Conservation (phyloP, 495 filamentous ascomycete species). For the Immersiella caudata region DNA sequence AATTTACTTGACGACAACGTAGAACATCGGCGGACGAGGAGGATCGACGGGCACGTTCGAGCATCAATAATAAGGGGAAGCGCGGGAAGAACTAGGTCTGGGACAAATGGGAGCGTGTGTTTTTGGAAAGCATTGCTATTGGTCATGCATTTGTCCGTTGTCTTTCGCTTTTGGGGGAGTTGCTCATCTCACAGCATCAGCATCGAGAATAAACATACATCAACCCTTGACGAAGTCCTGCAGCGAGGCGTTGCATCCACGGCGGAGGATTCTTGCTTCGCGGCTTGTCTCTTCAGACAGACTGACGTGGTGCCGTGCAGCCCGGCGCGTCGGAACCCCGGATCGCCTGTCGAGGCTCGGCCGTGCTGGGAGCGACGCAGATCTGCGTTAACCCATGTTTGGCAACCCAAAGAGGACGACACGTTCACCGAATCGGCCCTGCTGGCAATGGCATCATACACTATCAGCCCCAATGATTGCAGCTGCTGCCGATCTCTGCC, state of each 20-base stretch:
- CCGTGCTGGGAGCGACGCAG: neutral
- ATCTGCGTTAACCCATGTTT: neutral
- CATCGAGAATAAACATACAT: no score
- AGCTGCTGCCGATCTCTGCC: constrained; percentile 17
- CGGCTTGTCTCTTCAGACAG: no score
- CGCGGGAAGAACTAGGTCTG: neutral
- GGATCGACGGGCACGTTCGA: constrained; percentile 19
- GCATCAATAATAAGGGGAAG: neutral
- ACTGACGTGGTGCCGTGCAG: neutral
- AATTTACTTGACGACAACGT: constrained; percentile 2
- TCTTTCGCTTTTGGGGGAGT: no score
- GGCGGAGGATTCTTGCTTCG: no score
- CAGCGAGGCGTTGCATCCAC: no score
- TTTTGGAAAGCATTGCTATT: no score
- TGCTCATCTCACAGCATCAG: no score
- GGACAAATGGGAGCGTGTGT: neutral
- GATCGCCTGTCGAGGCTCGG: neutral
- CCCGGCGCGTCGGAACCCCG: neutral
- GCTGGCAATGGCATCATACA: constrained; percentile 10
- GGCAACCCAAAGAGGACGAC: neutral
- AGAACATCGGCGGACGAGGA: neutral
- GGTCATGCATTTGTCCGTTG: no score
- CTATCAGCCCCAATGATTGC: neutral
- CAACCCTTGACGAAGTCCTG: no score
- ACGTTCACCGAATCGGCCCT: constrained; percentile 19